Base-by-base conservation (phyloP, 345 rosid genomes). In the Jatropha curcas region DNA sequence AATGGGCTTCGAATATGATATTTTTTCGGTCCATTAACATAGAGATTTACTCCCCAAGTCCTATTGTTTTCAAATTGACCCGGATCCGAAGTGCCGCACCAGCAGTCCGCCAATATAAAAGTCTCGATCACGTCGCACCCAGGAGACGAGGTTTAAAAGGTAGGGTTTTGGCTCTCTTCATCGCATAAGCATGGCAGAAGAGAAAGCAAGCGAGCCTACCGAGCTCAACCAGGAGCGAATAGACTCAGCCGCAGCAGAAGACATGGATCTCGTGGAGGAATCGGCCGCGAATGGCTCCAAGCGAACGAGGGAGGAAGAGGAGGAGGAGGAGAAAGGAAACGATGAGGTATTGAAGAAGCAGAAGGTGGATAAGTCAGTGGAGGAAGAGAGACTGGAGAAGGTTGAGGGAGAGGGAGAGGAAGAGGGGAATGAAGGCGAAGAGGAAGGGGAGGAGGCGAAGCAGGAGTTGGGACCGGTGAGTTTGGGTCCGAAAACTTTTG, bases 401-500 rank as follows among this genome's bases (percentile, higher is more conserved):
- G 74, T 56, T 71, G 25, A 60, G 74, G 66, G 70, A 19, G 68
- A 71, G 6, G 58, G 41, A 59, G 67, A 51, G 1, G 73, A 24
- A 2, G 78, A 25, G 19, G 51, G 34, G 65, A 52, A 82, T 72
- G 80, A 80, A 61, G 74, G 80, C 68, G 73, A 76, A 65, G 64
- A 65, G 60, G 84, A 79, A 48, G 75, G 74, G 79, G 67, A 66
- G 8, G 48, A 50, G 35, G 83, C 61, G 56, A 78, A 72, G 60
- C 60, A 63, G 59, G 84, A 56, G 33, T 41, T 84, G 22, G 86
- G 19, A 75, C 80, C 67, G 52, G 87, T 84, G 12, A 83, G 66
- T n/a, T 63, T 94, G 74, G 97, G 98, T n/a, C 89, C 93, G 0
- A 94, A 94, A 86, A 88, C 80, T 80, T 92, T 94, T 48, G 88